These are phyloP conservation scores for Candida bentonensis DNA, from an alignment of 805 yeast species.

Conservation along the genomic window DNA sequence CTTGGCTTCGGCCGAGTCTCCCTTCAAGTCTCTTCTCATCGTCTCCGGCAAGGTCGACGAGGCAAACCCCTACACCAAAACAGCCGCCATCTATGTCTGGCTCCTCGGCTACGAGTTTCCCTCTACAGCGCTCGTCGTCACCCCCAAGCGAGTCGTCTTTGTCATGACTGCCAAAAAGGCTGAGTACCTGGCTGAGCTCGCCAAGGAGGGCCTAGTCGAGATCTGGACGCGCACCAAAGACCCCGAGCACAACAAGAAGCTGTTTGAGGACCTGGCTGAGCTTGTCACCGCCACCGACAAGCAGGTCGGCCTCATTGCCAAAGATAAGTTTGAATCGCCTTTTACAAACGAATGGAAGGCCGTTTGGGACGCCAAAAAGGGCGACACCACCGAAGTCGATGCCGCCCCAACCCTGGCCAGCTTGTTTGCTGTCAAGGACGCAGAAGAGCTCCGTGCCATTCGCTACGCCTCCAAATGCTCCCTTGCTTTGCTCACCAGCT, in stretches of 20 bases:
- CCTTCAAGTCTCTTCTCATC: not conserved
- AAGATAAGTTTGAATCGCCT: conserved; percentile 73
- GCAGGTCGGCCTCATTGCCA: conserved; percentile 52
- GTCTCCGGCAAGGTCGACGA: not conserved
- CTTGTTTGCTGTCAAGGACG: conserved; percentile 64
- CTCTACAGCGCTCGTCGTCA: conserved; percentile 64
- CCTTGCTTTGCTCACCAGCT: conserved; percentile 56
- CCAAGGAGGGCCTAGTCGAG: conserved; percentile 34
- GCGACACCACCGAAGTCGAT: conserved; percentile 33
- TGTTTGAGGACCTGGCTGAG: conserved; percentile 44
- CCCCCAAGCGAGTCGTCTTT: conserved; percentile 43
- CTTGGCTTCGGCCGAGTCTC: not conserved
- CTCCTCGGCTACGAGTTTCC: conserved; percentile 89
- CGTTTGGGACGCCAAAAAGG: conserved; percentile 16
- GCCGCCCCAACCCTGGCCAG: conserved; percentile 38
- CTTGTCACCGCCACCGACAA: conserved; percentile 23
- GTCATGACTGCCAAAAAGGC: conserved; percentile 79
- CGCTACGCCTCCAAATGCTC: conserved; percentile 66
- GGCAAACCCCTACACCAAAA: conserved; percentile 1
- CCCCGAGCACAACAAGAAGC: conserved; percentile 51
- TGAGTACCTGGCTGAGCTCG: conserved; percentile 38
- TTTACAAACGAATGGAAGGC: conserved; percentile 69
- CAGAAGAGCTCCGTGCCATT: conserved; percentile 52
- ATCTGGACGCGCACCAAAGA: conserved; percentile 75
- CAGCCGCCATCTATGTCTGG: conserved; percentile 39